Conservation (phyloP, 352 stramenopile genomes). For the Globisporangium parvum region DNA sequence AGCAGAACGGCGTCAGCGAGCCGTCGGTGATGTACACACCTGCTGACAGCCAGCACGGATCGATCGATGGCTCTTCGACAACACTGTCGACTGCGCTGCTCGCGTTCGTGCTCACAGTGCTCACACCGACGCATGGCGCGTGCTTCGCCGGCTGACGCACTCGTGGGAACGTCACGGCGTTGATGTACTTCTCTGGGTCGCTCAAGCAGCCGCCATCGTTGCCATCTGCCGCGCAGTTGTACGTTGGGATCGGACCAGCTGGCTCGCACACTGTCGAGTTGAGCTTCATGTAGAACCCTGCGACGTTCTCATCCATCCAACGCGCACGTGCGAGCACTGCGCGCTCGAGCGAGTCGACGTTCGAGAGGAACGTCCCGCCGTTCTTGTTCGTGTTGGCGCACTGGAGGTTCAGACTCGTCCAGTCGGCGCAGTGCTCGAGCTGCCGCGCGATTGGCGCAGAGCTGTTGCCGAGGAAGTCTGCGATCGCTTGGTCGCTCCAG, state of each 20-base stretch:
- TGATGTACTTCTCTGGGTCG: constrained; percentile 21
- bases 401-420: constrained; percentile 47
- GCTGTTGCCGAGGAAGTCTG: constrained; percentile 31
- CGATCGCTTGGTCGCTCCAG: constrained; percentile 54
- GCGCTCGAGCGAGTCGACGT: constrained; percentile 25
- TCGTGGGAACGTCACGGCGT: constrained; percentile 10
- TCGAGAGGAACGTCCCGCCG: constrained; percentile 31
- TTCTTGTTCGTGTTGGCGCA: constrained; percentile 38
- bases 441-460: constrained; percentile 38
- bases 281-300: constrained; percentile 14
- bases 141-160: constrained; percentile 2
- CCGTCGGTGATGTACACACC: constrained; percentile 43
- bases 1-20: constrained; percentile 66
- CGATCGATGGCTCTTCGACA: constrained; percentile 43
- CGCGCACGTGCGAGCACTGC: constrained; percentile 28
- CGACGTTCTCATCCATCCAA: constrained; percentile 41
- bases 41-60: constrained; percentile 73
- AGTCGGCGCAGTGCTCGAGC: constrained; percentile 33
- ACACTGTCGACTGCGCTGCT: not conserved
- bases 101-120: not conserved
- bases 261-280: constrained; percentile 9
- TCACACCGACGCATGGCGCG: not conserved
- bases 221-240: constrained; percentile 20
- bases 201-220: constrained; percentile 16
- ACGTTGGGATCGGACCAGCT: constrained; percentile 13